phyloP scores from a whole-genome alignment of 768 basidiomycete species.

The Rubroboletus pulcherrimus region DNA sequence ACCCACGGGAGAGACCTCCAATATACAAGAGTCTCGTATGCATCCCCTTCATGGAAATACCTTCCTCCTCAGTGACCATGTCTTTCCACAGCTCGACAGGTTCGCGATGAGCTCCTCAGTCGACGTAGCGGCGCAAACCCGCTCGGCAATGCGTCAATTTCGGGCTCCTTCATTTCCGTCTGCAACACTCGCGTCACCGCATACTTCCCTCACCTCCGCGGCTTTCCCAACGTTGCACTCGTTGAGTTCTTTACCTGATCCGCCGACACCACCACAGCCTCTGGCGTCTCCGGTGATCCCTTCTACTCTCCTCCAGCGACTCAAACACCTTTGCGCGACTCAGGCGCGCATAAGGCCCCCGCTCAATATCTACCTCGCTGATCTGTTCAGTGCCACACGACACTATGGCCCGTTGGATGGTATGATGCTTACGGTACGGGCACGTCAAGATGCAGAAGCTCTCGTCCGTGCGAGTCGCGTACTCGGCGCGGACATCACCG shows the following conservation, averaged over 20 bases:
- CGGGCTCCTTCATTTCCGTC: constrained; percentile 29
- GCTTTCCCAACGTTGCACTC: constrained; percentile 17
- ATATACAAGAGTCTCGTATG: constrained; percentile 66
- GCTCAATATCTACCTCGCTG: constrained; percentile 63
- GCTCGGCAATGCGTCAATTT: constrained; percentile 32
- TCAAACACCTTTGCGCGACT: constrained; percentile 27
- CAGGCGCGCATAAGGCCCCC: constrained; percentile 46
- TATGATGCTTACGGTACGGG: constrained; percentile 57
- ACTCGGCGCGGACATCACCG: constrained; percentile 57
- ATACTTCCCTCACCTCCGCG: constrained; percentile 28
- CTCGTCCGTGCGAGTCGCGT: constrained; percentile 66
- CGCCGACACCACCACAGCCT: constrained; percentile 21
- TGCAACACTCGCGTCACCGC: constrained; percentile 26
- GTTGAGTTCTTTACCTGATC: constrained; percentile 20
- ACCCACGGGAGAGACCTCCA: constrained; percentile 59
- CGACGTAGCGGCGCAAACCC: constrained; percentile 42
- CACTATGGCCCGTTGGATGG: constrained; percentile 69
- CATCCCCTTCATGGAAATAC: neutral
- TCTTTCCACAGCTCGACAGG: constrained; percentile 56
- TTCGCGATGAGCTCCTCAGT: constrained; percentile 75
- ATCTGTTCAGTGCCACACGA: constrained; percentile 70
- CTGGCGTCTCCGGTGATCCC: constrained; percentile 29
- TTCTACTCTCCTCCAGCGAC: constrained; percentile 25
- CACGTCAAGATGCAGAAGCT: constrained; percentile 61
- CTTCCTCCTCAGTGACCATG: neutral